Conservation (phyloP, 225 moss, liverwort and hornwort species). For the Asterella californica region DNA sequence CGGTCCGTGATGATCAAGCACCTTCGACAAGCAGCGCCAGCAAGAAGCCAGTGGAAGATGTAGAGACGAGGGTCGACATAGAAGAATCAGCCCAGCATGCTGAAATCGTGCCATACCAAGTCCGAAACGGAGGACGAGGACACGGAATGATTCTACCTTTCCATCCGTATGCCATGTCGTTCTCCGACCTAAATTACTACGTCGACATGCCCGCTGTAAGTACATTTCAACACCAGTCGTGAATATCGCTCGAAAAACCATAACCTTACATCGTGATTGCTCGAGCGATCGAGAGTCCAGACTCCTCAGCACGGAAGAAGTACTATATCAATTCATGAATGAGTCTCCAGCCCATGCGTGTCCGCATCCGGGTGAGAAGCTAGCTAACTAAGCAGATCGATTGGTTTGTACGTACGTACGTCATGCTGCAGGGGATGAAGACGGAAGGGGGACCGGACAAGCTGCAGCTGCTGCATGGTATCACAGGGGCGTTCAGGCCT, state of each 20-base stretch:
- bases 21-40: background rate
- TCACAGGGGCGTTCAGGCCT: conserved; percentile 24
- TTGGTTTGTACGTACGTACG: background rate
- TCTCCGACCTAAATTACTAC: conserved; percentile 28
- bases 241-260: too few species aligned
- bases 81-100: background rate
- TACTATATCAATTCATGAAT: too few species aligned
- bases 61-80: background rate
- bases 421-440: conserved; percentile 36
- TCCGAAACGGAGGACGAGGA: background rate
- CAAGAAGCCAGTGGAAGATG: background rate
- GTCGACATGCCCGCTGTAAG: conserved; percentile 39
- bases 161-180: conserved; percentile 31
- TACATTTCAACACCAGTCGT: too few species aligned
- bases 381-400: too few species aligned
- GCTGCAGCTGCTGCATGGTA: conserved; percentile 24
- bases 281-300: too few species aligned
- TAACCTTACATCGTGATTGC: too few species aligned
- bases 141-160: conserved; percentile 46
- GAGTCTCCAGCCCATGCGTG: too few species aligned
- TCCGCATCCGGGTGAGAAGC: too few species aligned
- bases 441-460: conserved; percentile 21
- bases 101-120: background rate
- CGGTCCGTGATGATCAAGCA: background rate
- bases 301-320: too few species aligned